Evolutionary conservation across 495 filamentous ascomycete genomes (phyloP), one percentile per base, ranked within the genome.

Genomic region (Cairneyella variabilis): DNA sequence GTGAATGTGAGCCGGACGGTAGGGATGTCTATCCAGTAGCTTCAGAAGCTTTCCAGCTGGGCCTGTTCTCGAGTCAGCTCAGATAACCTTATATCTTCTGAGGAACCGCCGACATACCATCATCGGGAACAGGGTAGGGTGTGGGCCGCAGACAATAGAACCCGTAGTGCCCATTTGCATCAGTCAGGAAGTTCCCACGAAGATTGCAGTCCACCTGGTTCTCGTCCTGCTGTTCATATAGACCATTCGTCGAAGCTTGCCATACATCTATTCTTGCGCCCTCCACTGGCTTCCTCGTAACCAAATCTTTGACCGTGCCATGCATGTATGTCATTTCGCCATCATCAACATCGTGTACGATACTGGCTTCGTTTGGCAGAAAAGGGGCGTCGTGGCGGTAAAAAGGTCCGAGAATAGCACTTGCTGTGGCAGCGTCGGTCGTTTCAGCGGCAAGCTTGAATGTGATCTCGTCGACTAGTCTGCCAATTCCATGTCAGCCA

Each of bases 221-320:
- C 32, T 85, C 83, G 69, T 91, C 89, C 72, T 93, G 89, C 83
- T 90, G 90, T 68, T 93, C 89, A 79, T 93, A 93, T 65, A 86
- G 80, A 64, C 87, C 88, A 74, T 91, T 93, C 69, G 86, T 76
- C 6, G 81, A 85, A 36, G 87, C 86, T 66, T 93, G 86, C 89
- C 89, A 93, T 74, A 91, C 85, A 67, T 93, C 89, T 64, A 92
- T 80, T 49, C 86, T 83, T 62, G 86, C 88, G 61, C 70, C 69
- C 42, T 72, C 77, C 66, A 92, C 84, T 50, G 83, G 83, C 69
- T 80, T 74, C 60, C 83, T 83, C 20, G 88, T 89, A 48, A 81
- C 76, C 63, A 89, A 78, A 70, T 92, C 88, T 51, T 66, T 73
- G 59, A 92, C 78, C 44, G 76, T 71, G 55, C 88, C 88, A 76